Evolutionary conservation across 2,329 filamentous ascomycete species (phyloP).

Genomic region (Diaporthe capsici): DNA sequence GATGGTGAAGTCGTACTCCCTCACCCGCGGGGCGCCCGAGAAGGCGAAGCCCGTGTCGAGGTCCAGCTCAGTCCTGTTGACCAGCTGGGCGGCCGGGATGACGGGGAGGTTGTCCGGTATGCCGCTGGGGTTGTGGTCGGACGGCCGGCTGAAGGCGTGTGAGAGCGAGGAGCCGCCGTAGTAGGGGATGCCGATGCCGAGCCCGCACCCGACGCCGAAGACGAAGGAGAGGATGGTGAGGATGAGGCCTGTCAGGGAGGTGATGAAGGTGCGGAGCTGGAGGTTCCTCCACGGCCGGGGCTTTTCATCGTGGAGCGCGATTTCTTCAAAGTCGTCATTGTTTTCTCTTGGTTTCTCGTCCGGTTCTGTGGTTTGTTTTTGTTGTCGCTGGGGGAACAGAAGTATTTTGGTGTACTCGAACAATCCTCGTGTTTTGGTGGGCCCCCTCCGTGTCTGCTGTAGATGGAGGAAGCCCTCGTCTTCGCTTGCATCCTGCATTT

Average conservation of each 20-base stretch:
- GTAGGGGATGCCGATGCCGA: conserved; percentile 40
- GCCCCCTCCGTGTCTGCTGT: conserved; percentile 5
- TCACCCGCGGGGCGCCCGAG: conserved; percentile 39
- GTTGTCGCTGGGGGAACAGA: neutral
- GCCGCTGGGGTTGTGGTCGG: conserved; percentile 43
- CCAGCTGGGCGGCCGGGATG: conserved; percentile 42
- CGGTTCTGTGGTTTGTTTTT: neutral
- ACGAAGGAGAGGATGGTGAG: conserved; percentile 34
- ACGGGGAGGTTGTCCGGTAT: conserved; percentile 45
- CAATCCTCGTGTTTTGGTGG: neutral
- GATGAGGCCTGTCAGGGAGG: conserved; percentile 32
- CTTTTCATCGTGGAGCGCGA: conserved; percentile 4
- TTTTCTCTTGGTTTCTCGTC: neutral
- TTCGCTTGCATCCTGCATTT: conserved; percentile 34
- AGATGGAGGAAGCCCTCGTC: conserved; percentile 33
- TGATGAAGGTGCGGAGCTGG: conserved; percentile 30
- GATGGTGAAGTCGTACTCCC: conserved; percentile 53
- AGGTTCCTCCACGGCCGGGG: neutral
- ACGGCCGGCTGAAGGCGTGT: neutral
- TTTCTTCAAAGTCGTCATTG: conserved; percentile 13
- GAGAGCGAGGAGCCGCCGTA: conserved; percentile 33
- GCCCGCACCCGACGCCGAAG: conserved; percentile 39
- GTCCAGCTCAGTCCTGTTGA: conserved; percentile 39
- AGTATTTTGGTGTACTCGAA: neutral
- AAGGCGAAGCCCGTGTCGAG: conserved; percentile 48